These are phyloP conservation scores for Leccinum disarticulatum DNA, from an alignment of 768 basidiomycete species.

Conservation along the genomic window DNA sequence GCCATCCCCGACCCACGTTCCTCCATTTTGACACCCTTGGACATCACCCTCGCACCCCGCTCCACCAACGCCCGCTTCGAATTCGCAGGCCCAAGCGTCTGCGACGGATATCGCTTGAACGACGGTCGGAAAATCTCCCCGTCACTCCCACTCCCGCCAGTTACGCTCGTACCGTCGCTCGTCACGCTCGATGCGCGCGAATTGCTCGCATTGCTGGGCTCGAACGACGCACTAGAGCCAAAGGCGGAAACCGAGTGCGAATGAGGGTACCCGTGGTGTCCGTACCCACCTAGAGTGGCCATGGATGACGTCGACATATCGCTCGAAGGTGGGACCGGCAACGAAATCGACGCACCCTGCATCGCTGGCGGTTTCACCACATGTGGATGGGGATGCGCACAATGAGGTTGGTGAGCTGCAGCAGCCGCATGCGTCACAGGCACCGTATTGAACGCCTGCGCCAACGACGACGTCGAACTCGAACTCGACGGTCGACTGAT, in stretches of 20 bases:
- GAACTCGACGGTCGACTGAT: constrained; percentile 40
- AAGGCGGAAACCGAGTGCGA: constrained; percentile 5
- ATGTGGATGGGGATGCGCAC: neutral
- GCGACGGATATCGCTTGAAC: constrained; percentile 73
- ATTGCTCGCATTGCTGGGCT: constrained; percentile 9
- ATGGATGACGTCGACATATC: constrained; percentile 9
- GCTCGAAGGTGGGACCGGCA: constrained; percentile 29
- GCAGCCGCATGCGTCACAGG: constrained; percentile 10
- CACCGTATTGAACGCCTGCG: constrained; percentile 39
- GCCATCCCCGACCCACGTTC: neutral
- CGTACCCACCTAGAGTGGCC: constrained; percentile 6
- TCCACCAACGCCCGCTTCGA: constrained; percentile 52
- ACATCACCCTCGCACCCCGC: constrained; percentile 13
- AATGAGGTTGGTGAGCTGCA: neutral
- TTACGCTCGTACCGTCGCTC: constrained; percentile 31
- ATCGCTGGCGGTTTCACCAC: constrained; percentile 27
- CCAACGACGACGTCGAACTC: constrained; percentile 39
- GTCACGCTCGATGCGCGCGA: constrained; percentile 33
- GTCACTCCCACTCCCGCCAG: constrained; percentile 33
- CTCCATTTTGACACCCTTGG: constrained; percentile 13
- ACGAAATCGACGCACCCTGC: constrained; percentile 32
- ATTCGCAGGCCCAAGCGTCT: constrained; percentile 62
- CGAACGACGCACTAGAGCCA: constrained; percentile 16
- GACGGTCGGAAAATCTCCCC: constrained; percentile 48
- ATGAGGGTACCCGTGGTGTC: neutral